Base-by-base conservation (phyloP, 805 yeast species). In the Ogataea siamensis region DNA sequence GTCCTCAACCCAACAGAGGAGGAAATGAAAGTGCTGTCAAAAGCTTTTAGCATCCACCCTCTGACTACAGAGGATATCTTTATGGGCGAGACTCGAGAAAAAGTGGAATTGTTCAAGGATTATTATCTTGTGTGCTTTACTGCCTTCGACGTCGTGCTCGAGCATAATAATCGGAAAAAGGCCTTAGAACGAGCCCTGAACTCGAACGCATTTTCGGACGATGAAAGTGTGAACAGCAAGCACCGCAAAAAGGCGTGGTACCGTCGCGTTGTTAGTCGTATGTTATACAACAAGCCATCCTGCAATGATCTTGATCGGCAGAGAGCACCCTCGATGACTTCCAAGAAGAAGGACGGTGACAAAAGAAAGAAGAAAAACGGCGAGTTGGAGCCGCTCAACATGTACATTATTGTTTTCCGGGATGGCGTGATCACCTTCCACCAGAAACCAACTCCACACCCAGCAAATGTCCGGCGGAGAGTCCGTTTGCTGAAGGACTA, bases 1-100 rank as follows among this genome's bases (percentile, higher is more conserved):
- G 84, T 91, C 9, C 66, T 86, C 40, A 83, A 87, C 54, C 99
- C 99, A 8, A 85, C 95, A 0, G 98, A 93, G 55, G 97, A 88
- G 50, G 99, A 91, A 60, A 87, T 93, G 95, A 88, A 91, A 54
- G 93, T 83, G 0, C 52, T 91, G 10, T 78, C 94, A 18, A 87
- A 87, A 53, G 80, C 97, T 0, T 91, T 91, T 64, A 95, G 95
- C 1, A 87, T 91, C 40, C 99, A 91, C 62, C 99, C 99, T 0
- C 73, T 91, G 51, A 91, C 99, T 0, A 86, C 97, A 0, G 99
- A 91, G 58, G 99, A 91, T 64, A 89, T 91, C 32, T 83, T 85
- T 43, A 64, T 89, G 20, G 96, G 96, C 2, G 99, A 91, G 57
- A 84, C 95, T 1, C 76, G 98, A 48, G 99, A 91, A 60, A 91